phyloP scores from a whole-genome alignment of 306 rosid species.

The Rosa chinensis region DNA sequence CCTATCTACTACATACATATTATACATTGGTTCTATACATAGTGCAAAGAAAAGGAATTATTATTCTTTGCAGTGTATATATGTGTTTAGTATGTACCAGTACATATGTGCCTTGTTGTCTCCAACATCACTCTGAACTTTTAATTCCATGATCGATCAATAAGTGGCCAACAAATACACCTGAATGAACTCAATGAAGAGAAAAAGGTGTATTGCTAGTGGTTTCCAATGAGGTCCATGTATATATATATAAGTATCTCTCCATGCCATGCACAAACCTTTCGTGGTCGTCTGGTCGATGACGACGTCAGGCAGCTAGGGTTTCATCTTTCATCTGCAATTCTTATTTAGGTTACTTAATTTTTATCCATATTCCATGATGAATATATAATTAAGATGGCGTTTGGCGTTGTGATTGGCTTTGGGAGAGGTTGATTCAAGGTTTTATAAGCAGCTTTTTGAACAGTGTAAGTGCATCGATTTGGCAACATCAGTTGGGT shows the following conservation, averaged over 20 bases:
- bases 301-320: conserved; percentile 17
- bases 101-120: conserved; percentile 31
- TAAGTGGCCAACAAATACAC: conserved; percentile 55
- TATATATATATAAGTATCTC: not conserved
- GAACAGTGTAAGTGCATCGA: not conserved
- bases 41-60: conserved; percentile 1
- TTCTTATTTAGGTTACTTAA: not conserved
- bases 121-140: conserved; percentile 27
- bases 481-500: not conserved
- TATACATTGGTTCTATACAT: not conserved
- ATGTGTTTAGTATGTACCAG: not conserved
- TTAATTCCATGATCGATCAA: conserved; percentile 4
- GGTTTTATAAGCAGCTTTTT: not conserved
- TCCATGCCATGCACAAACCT: conserved; percentile 21
- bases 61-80: not conserved
- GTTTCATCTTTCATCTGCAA: not conserved
- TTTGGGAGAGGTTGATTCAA: not conserved
- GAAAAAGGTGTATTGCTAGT: conserved; percentile 1
- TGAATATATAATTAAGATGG: not conserved
- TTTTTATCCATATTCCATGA: not conserved
- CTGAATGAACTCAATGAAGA: not conserved
- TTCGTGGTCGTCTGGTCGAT: not conserved
- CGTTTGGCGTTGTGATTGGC: not conserved
- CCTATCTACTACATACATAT: not conserved
- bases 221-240: conserved; percentile 35